Evolutionary conservation across 2,329 filamentous ascomycete species (phyloP).

Genomic region (Zopfia rhizophila): DNA sequence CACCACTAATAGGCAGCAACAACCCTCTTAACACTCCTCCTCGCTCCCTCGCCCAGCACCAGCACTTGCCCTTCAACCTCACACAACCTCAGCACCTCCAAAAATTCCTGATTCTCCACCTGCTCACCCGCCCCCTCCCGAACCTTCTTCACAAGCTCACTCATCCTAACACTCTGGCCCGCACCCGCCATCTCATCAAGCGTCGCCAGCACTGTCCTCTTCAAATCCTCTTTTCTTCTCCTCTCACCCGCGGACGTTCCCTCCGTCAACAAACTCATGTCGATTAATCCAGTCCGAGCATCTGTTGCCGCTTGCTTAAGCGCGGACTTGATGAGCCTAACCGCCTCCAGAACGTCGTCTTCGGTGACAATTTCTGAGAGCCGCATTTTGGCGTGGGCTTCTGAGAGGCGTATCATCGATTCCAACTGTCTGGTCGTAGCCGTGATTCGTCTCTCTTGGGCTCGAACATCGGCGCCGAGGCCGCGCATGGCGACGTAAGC

Average conservation of each 20-base stretch:
- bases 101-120: slow-evolving; percentile 83
- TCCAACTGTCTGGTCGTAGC: slow-evolving; percentile 97
- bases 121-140: slow-evolving; percentile 69
- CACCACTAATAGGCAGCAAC: slow-evolving; percentile 37
- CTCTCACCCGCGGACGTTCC: slow-evolving; percentile 92
- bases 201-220: slow-evolving; percentile 76
- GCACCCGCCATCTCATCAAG: slow-evolving; percentile 80
- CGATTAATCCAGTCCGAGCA: slow-evolving; percentile 86
- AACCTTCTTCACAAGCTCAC: slow-evolving; percentile 79
- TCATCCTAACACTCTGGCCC: slow-evolving; percentile 73
- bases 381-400: slow-evolving; percentile 98
- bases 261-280: slow-evolving; percentile 95
- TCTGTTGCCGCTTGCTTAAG: slow-evolving; percentile 99
- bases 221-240: slow-evolving; percentile 83
- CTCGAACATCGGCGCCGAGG: slow-evolving; percentile 76
- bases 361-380: slow-evolving; percentile 79
- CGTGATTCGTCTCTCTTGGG: slow-evolving; percentile 94
- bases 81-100: slow-evolving; percentile 79
- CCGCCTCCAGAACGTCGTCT: slow-evolving; percentile 87
- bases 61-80: slow-evolving; percentile 88
- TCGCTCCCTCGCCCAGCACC: slow-evolving; percentile 83
- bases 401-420: slow-evolving; percentile 96
- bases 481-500: slow-evolving; percentile 96
- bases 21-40: slow-evolving; percentile 83
- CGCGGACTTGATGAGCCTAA: slow-evolving; percentile 90